Conservation (phyloP, 345 rosid genomes). For the Bretschneidera sinensis region DNA sequence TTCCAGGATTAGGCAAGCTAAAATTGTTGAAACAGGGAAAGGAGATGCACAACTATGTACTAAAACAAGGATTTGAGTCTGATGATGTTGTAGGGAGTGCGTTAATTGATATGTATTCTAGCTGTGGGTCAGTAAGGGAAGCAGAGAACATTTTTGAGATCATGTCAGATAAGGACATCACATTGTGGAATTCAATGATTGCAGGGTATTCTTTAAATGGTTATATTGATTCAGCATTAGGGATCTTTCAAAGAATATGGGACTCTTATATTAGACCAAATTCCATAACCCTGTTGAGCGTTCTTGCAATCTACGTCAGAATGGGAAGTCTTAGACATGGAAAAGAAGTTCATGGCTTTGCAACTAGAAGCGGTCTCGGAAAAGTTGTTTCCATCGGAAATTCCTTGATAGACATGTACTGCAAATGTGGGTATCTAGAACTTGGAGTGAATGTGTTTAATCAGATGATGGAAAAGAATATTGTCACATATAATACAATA, state of each 20-base stretch:
- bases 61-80: slow-evolving; percentile 38
- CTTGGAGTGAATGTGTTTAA: slow-evolving; percentile 35
- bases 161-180: slow-evolving; percentile 26
- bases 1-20: slow-evolving; percentile 44
- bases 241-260: slow-evolving; percentile 33
- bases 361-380: slow-evolving; percentile 30
- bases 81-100: slow-evolving; percentile 45
- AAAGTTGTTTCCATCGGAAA: slow-evolving; percentile 33
- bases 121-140: slow-evolving; percentile 29
- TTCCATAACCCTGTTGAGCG: slow-evolving; percentile 35
- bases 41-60: slow-evolving; percentile 41
- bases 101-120: slow-evolving; percentile 52
- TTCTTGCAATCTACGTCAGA: slow-evolving; percentile 43
- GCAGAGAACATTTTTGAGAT: slow-evolving; percentile 40
- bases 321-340: slow-evolving; percentile 36
- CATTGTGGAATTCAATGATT: slow-evolving; percentile 49
- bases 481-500: slow-evolving; percentile 47
- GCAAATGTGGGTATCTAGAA: slow-evolving; percentile 43
- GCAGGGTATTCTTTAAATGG: slow-evolving; percentile 40
- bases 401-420: slow-evolving; percentile 49
- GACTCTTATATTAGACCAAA: slow-evolving; percentile 30
- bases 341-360: slow-evolving; percentile 53
- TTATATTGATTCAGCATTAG: slow-evolving; percentile 26
- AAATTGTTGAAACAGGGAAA: slow-evolving; percentile 43
- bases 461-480: slow-evolving; percentile 30